Conservation (phyloP, 139 green algal genomes). For the Micractinium conductrix region DNA sequence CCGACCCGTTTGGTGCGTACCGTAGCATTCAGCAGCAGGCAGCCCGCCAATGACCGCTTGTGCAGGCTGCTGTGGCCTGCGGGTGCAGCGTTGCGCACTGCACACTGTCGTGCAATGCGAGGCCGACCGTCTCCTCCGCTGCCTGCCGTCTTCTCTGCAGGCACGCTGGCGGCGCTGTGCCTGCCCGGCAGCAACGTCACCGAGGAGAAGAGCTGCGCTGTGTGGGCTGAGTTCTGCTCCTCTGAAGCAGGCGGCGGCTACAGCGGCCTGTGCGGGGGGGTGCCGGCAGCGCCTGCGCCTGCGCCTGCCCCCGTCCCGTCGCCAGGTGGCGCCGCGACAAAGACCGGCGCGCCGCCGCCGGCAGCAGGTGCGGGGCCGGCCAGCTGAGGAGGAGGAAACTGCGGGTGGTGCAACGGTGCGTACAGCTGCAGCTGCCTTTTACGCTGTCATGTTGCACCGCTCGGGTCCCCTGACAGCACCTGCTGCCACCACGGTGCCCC, state of each 20-base stretch:
- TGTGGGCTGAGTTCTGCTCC: background rate
- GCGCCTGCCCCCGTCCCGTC: background rate
- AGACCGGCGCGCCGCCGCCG: background rate
- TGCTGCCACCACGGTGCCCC: no score
- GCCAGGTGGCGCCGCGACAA: background rate
- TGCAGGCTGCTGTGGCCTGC: background rate
- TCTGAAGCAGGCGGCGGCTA: background rate
- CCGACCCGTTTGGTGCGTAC: conserved; percentile 18
- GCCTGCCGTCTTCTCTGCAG: background rate
- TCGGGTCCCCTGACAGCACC: no score
- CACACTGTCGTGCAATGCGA: background rate
- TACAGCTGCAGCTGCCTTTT: no score
- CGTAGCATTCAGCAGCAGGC: no score
- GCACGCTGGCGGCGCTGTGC: conserved; percentile 19
- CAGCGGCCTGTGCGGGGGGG: background rate
- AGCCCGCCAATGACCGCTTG: no score
- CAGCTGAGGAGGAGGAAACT: no score
- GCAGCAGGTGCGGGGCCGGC: background rate
- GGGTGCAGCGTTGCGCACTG: background rate
- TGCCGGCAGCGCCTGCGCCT: background rate
- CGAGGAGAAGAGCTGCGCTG: background rate
- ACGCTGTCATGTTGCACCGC: no score
- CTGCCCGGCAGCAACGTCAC: background rate
- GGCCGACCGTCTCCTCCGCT: background rate
- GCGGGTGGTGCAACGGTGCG: no score